Conservation (phyloP, 2,329 filamentous ascomycete species). For the Lachnellula cervina region DNA sequence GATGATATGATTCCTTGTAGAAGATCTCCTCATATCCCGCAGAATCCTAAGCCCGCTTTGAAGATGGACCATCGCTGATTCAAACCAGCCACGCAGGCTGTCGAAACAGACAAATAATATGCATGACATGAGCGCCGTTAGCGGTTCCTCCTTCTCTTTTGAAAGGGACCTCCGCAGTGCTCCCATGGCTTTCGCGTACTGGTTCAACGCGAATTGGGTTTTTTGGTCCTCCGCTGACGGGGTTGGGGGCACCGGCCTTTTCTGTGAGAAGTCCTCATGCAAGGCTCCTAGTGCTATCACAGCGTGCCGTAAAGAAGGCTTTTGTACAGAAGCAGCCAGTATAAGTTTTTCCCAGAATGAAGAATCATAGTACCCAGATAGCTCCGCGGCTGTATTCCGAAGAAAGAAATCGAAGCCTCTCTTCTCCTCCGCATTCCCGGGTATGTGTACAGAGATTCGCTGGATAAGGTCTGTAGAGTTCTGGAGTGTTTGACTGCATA, state of each 20-base stretch:
- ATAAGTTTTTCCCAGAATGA: constrained; percentile 60
- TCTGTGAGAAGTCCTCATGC: constrained; percentile 14
- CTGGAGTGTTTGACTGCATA: constrained; percentile 8
- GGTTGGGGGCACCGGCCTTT: constrained; percentile 11
- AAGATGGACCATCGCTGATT: constrained; percentile 28
- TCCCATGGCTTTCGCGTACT: constrained; percentile 29
- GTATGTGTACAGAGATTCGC: constrained; percentile 13
- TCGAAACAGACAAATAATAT: constrained; percentile 30
- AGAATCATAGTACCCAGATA: constrained; percentile 45
- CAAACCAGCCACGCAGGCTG: constrained; percentile 24
- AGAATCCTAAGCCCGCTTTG: constrained; percentile 29
- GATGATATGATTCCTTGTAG: constrained; percentile 16
- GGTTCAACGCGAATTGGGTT: constrained; percentile 21
- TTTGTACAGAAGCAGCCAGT: constrained; percentile 53
- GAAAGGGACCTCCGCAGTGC: constrained; percentile 21
- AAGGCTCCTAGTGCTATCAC: constrained; percentile 17
- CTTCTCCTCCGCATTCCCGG: constrained; percentile 19
- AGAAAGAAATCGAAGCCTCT: constrained; percentile 22
- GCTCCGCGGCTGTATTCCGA: constrained; percentile 16
- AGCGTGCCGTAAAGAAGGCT: constrained; percentile 20
- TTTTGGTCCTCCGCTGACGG: constrained; percentile 2
- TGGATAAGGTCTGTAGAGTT: constrained; percentile 13
- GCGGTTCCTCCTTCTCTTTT: constrained; percentile 17
- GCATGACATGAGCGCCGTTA: constrained; percentile 27
- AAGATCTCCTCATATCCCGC: constrained; percentile 14